Percentiles rank a stretch among this genome's conserved stretches.
These are phyloP conservation scores for Akanthomyces lecanii DNA, from an alignment of 2,329 filamentous ascomycete genomes.

Conservation along the genomic window DNA sequence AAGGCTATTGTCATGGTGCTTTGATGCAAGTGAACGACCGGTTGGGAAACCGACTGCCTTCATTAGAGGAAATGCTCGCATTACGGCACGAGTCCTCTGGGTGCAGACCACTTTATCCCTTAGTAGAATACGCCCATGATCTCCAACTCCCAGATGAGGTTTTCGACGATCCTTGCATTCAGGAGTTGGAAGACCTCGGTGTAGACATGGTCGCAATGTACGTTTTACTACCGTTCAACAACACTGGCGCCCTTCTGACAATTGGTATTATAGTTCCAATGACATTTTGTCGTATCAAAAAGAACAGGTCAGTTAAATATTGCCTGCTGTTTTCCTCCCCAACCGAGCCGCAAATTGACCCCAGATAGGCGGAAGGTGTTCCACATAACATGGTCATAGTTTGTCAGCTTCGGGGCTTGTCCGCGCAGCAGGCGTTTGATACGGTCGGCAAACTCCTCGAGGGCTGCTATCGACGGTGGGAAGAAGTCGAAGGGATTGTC, in stretches of 20 bases:
- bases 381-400: slow-evolving; percentile 23
- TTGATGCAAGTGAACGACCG: slow-evolving; percentile 20
- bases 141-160: slow-evolving; percentile 22
- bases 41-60: slow-evolving; percentile 13
- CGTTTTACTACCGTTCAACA: slow-evolving; percentile 3
- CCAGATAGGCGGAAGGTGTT: slow-evolving; percentile 19
- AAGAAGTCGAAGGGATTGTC: slow-evolving; percentile 16
- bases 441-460: slow-evolving; percentile 20
- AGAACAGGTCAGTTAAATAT: slow-evolving; percentile 19
- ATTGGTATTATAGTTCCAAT: slow-evolving; percentile 19
- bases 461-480: slow-evolving; percentile 21
- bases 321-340: too few relatives aligned
- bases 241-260: background rate
- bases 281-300: slow-evolving; percentile 24
- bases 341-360: background rate
- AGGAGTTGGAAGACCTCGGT: slow-evolving; percentile 22
- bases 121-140: slow-evolving; percentile 23
- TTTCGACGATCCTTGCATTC: slow-evolving; percentile 20
- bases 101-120: slow-evolving; percentile 21
- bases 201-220: slow-evolving; percentile 25
- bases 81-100: slow-evolving; percentile 22
- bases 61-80: slow-evolving; percentile 21
- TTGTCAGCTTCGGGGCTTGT: slow-evolving; percentile 20
- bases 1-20: slow-evolving; percentile 20
- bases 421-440: slow-evolving; percentile 23